Conservation (phyloP, 257 asterid species). For the Solanum corneliomulleri region DNA sequence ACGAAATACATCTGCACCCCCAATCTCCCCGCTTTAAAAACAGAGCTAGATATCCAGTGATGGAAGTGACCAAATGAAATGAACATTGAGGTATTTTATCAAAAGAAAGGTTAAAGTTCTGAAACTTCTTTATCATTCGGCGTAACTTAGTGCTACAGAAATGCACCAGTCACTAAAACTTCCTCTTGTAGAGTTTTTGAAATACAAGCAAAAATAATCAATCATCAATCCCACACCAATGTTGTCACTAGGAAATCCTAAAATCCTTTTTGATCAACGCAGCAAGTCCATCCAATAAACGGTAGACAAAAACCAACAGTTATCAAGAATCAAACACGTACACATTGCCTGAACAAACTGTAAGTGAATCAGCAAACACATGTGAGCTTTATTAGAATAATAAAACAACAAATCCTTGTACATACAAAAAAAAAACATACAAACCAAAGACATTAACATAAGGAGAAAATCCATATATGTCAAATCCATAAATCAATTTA, state of each 20-base stretch:
- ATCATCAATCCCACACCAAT: not conserved
- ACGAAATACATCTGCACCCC: not conserved
- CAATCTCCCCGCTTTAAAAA: not conserved
- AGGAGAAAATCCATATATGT: not conserved
- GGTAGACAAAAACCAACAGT: slow-evolving; percentile 7
- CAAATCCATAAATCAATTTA: not conserved
- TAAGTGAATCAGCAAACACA: slow-evolving; percentile 13
- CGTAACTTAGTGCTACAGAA: too few relatives aligned
- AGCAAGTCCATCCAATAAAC: slow-evolving; percentile 2
- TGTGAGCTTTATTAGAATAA: slow-evolving; percentile 12
- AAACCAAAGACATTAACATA: not conserved
- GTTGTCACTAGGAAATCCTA: slow-evolving; percentile 12
- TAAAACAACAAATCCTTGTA: not conserved
- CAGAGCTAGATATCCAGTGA: not conserved
- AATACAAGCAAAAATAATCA: not conserved
- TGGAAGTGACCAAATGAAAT: not conserved
- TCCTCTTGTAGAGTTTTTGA: not conserved
- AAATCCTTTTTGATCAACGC: not conserved
- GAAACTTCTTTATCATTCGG: too few relatives aligned
- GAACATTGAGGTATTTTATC: not conserved
- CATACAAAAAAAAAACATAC: not conserved
- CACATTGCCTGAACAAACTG: slow-evolving; percentile 18
- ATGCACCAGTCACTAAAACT: not conserved
- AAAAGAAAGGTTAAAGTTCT: not conserved
- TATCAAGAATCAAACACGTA: slow-evolving; percentile 14